Conservation (phyloP, 371 early-diverging fungal species). For the Parasitella parasitica region DNA sequence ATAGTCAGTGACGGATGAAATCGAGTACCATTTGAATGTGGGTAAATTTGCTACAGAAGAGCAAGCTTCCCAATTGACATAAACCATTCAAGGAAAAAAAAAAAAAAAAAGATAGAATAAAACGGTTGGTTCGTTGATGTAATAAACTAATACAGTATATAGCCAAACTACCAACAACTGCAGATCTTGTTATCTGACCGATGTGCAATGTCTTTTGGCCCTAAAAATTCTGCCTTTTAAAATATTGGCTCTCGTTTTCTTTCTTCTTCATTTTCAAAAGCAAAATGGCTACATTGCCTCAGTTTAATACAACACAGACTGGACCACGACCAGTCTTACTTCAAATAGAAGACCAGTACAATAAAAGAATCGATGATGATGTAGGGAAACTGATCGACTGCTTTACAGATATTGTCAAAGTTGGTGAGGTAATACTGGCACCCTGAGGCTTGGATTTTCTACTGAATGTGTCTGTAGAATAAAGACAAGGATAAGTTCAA, state of each 20-base stretch:
- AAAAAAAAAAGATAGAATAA: background rate
- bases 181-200: no score
- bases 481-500: slow-evolving; percentile 70
- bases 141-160: no score
- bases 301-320: background rate
- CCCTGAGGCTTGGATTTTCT: background rate
- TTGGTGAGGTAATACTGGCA: slow-evolving; percentile 51
- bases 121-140: background rate
- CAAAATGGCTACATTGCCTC: slow-evolving; percentile 12
- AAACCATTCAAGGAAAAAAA: background rate
- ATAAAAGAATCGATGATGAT: slow-evolving; percentile 64
- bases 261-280: background rate
- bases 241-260: background rate
- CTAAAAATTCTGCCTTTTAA: background rate
- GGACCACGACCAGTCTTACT: slow-evolving; percentile 25
- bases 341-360: slow-evolving; percentile 61
- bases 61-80: background rate
- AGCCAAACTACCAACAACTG: no score
- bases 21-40: background rate
- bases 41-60: background rate
- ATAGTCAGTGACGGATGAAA: background rate
- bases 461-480: slow-evolving; percentile 18
- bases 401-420: slow-evolving; percentile 62
- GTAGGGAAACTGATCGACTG: slow-evolving; percentile 60
- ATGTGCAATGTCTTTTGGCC: background rate